A percentile compares a stretch with the other conserved stretches of the same genome.
Evolutionary conservation across 192 early-diverging fungal genomes (phyloP).

Genomic region (Coemansia sp.): DNA sequence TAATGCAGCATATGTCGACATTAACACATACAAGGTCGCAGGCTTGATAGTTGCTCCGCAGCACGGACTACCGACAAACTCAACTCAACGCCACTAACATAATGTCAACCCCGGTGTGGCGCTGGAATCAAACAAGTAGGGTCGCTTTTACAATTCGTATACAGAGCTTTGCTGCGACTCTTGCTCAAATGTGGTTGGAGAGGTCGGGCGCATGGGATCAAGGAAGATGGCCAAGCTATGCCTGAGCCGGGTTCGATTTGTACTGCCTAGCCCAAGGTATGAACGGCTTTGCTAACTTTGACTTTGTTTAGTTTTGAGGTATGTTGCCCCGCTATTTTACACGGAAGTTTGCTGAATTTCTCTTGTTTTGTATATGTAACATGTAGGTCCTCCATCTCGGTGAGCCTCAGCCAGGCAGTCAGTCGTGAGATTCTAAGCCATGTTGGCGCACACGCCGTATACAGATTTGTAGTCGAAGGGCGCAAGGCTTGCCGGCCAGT

Average conservation of each 20-base stretch:
- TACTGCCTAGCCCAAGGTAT: conserved; percentile 13
- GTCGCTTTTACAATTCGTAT: conserved; percentile 40
- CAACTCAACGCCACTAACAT: neutral
- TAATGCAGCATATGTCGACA: neutral
- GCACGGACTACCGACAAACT: neutral
- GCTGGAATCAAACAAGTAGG: conserved; percentile 14
- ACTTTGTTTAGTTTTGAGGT: neutral
- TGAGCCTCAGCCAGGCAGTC: conserved; percentile 25
- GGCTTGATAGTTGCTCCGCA: neutral
- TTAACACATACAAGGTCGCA: neutral
- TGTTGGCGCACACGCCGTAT: conserved; percentile 51
- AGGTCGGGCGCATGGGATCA: conserved; percentile 38
- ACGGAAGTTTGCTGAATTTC: neutral
- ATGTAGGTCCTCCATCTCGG: conserved; percentile 16
- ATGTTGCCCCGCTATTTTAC: neutral
- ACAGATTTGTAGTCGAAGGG: conserved; percentile 51
- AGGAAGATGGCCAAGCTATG: conserved; percentile 30
- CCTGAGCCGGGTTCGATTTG: conserved; percentile 20
- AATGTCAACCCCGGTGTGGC: neutral
- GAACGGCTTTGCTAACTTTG: neutral
- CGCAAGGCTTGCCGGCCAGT: conserved; percentile 37
- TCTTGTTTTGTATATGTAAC: neutral
- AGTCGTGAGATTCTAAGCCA: conserved; percentile 48
- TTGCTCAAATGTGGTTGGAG: conserved; percentile 31
- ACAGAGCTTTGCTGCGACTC: conserved; percentile 26